Evolutionary conservation across 768 basidiomycete genomes (phyloP).

Genomic region (Suillus paluster): DNA sequence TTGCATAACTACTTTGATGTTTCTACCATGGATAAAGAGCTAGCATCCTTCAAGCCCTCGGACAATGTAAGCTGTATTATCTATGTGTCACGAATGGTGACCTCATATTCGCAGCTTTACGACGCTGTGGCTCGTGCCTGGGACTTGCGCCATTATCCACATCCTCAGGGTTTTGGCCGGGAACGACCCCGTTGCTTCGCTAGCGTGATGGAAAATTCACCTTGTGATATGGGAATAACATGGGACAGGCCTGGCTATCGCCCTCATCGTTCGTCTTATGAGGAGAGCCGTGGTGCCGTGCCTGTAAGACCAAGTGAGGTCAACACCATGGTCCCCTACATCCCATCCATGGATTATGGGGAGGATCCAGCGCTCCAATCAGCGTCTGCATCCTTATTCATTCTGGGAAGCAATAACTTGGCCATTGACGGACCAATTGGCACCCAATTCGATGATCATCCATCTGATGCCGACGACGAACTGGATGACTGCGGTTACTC

Average conservation of each 20-base stretch:
- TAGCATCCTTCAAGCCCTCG: constrained; percentile 19
- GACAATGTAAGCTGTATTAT: constrained; percentile 15
- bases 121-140: constrained; percentile 32
- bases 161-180: constrained; percentile 16
- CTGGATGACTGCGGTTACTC: constrained; percentile 25
- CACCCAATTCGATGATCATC: not conserved
- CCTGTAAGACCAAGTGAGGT: constrained; percentile 31
- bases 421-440: constrained; percentile 7
- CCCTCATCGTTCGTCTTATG: constrained; percentile 29
- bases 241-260: constrained; percentile 27
- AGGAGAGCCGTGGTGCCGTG: constrained; percentile 26
- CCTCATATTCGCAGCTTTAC: constrained; percentile 27
- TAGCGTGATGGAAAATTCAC: constrained; percentile 17
- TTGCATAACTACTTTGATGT: constrained; percentile 31
- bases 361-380: constrained; percentile 18
- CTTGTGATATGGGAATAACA: constrained; percentile 29
- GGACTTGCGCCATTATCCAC: constrained; percentile 25
- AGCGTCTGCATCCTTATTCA: constrained; percentile 20
- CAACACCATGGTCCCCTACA: constrained; percentile 29
- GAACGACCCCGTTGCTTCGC: constrained; percentile 22
- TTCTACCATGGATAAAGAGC: constrained; percentile 18
- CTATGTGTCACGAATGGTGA: not conserved
- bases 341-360: constrained; percentile 27
- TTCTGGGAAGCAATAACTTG: constrained; percentile 17
- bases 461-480: constrained; percentile 11